Evolutionary conservation across 1,284 basidiomycete species (phyloP).

Genomic region (Dichomitus squalens): DNA sequence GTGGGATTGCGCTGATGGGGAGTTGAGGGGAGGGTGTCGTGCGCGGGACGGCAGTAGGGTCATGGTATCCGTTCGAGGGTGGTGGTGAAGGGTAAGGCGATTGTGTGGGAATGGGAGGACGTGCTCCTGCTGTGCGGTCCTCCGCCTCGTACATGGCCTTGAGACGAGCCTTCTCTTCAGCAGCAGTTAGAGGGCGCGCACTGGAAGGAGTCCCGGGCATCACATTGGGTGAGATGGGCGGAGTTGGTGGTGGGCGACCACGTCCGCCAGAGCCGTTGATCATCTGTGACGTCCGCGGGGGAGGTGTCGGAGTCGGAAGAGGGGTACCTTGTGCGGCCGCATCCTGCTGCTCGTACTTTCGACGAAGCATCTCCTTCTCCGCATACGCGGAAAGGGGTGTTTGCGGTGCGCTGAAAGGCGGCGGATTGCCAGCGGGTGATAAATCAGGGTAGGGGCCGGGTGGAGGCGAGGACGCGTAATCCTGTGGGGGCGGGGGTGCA

Average conservation of each 20-base stretch:
- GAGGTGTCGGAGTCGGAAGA: conserved; percentile 25
- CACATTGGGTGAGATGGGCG: conserved; percentile 24
- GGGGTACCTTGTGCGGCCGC: conserved; percentile 28
- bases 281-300: conserved; percentile 26
- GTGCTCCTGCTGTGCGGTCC: conserved; percentile 33
- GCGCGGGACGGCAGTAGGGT: background rate
- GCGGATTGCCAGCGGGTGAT: conserved; percentile 15
- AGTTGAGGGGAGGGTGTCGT: conserved; percentile 7
- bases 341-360: conserved; percentile 52
- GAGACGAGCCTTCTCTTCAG: conserved; percentile 75
- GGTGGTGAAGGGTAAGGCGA: conserved; percentile 22
- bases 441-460: conserved; percentile 14
- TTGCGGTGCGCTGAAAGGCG: conserved; percentile 17
- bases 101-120: conserved; percentile 4
- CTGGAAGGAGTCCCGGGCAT: conserved; percentile 26
- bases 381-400: conserved; percentile 36
- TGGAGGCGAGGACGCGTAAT: conserved; percentile 18
- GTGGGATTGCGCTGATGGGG: conserved; percentile 26
- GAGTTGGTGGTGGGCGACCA: conserved; percentile 33
- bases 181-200: conserved; percentile 58
- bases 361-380: conserved; percentile 58
- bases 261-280: conserved; percentile 15
- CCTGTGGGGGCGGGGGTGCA: conserved; percentile 1
- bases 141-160: conserved; percentile 64
- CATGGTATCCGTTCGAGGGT: conserved; percentile 21